Evolutionary conservation across 495 filamentous ascomycete genomes (phyloP).

Genomic region (Penicillium lividum): DNA sequence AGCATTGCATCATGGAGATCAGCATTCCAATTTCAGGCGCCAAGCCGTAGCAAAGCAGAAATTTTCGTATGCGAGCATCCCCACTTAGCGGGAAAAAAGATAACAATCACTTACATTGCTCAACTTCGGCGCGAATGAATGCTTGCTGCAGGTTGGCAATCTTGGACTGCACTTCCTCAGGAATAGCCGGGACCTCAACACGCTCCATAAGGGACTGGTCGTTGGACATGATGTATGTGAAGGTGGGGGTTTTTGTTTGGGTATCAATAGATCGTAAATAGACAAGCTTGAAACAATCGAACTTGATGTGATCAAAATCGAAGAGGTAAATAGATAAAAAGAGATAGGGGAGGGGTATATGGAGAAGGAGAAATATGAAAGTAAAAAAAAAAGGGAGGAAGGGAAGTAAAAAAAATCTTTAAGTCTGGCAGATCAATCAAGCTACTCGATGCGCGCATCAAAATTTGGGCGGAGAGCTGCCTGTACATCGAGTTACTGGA

Average conservation of each 20-base stretch:
- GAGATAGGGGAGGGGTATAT: slow-evolving; percentile 7
- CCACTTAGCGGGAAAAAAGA: neutral
- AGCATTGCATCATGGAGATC: neutral
- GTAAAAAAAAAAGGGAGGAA: slow-evolving; percentile 7
- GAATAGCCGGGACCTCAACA: slow-evolving; percentile 35
- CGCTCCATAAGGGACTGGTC: slow-evolving; percentile 35
- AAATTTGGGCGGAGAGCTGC: slow-evolving; percentile 11
- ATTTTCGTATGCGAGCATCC: neutral
- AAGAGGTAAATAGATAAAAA: slow-evolving; percentile 1
- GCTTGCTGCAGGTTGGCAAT: slow-evolving; percentile 40
- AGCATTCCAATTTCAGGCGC: neutral
- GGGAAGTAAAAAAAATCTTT: slow-evolving; percentile 21
- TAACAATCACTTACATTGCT: slow-evolving; percentile 38
- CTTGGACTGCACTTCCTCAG: slow-evolving; percentile 32
- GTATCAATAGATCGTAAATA: slow-evolving; percentile 3
- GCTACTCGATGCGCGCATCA: slow-evolving; percentile 19
- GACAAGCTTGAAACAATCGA: neutral
- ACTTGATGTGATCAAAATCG: neutral
- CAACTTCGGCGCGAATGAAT: slow-evolving; percentile 40
- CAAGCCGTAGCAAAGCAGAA: neutral
- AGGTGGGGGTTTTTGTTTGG: neutral
- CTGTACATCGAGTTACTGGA: slow-evolving; percentile 10
- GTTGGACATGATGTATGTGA: slow-evolving; percentile 27
- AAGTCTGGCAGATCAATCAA: slow-evolving; percentile 21
- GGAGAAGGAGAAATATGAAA: slow-evolving; percentile 16